Evolutionary conservation across 106 monocot genomes (phyloP), one percentile per base, ranked within the genome.

Genomic region (Dendrobium catenatum): DNA sequence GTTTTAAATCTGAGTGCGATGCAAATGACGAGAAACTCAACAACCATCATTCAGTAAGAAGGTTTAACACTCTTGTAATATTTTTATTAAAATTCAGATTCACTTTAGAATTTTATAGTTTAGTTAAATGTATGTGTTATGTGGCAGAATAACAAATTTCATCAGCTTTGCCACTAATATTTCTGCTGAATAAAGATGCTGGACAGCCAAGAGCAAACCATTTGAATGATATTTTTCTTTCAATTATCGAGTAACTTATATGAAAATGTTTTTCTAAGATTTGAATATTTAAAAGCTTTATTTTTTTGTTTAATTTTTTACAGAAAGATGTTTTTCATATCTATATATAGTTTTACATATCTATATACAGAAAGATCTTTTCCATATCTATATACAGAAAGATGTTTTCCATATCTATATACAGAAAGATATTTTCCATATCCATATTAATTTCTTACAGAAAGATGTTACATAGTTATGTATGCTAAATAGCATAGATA

Each of bases 21-120:
- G 47, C 46, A 49, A 37, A 76, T 29, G 49, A 49, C 29, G 76
- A 51, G 76, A 49, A 76, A 76, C 49, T 49, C 76, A 76, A 76
- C 47, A 49, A 76, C 49, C 26, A 47, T 11, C 49, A 76, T 76
- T 42, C 49, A 22, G 76, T 76, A 76, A 76, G 74, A 44, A 75
- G 24, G 24, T 24, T 49, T n/a, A 43, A 9, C 40, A n/a, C 42
- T 37, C 41, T 74, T 20, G 43, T 74, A 74, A 68, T 33, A 33
- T 33, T 37, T 70, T 4, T 70, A 33, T 70, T 70, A 68, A 27
- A 70, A 70, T 70, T 33, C 40, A 29, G 68, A 22, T 70, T 1
- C 64, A 66, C 37, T 37, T 68, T 15, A 37, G 16, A 70, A 13
- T 29, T 70, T 29, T 26, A 70, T 70, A 37, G 61, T 61, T 70